Base-by-base conservation (phyloP, 257 asterid genomes). In the Fraxinus americana region DNA sequence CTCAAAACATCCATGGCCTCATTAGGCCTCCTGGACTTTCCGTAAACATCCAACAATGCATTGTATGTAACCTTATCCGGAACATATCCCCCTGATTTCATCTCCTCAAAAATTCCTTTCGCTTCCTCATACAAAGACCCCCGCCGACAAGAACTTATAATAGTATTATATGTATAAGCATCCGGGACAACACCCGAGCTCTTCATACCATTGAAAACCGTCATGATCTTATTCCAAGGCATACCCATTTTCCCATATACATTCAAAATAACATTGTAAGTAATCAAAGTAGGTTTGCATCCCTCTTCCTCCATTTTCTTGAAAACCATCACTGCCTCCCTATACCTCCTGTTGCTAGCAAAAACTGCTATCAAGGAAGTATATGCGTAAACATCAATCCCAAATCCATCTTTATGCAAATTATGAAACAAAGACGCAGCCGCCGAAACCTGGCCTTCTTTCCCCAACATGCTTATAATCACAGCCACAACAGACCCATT, bases 171-270 rank as follows among this genome's bases (percentile, higher is more conserved):
- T 10, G 99, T 95, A 82, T 93, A 95, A 32, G 90, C 88, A 91
- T 95, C 97, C 0, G 99, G 97, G 29, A 81, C 80, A 80, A 87
- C 81, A 13, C 91, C 94, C 3, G 91, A 86, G 72, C 66, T 79
- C 89, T 89, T 95, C 97, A 95, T 93, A 43, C 88, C 85, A 21
- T 93, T 89, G 36, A 90, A 91, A 70, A 91, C 81, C 2, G 67
- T 73, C 82, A 88, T 68, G 32, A 95, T 87, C 72, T 87, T 86
- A 82, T 83, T 87, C 99, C 99, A 95, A 52, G 98, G 97, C 98
- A 93, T 93, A 29, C 98, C 97, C 97, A 95, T 95, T 86, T 95
- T 95, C 63, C 99, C 98, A 75, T 88, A 90, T 41, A 91, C 97
- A 80, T 91, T 93, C 90, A 95, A 71, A 50, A 95, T 85, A 75